A percentile compares a stretch with the other conserved stretches of the same genome.
phyloP scores from a whole-genome alignment of 164 flowering plant genomes.

The Vitis rupestris region DNA sequence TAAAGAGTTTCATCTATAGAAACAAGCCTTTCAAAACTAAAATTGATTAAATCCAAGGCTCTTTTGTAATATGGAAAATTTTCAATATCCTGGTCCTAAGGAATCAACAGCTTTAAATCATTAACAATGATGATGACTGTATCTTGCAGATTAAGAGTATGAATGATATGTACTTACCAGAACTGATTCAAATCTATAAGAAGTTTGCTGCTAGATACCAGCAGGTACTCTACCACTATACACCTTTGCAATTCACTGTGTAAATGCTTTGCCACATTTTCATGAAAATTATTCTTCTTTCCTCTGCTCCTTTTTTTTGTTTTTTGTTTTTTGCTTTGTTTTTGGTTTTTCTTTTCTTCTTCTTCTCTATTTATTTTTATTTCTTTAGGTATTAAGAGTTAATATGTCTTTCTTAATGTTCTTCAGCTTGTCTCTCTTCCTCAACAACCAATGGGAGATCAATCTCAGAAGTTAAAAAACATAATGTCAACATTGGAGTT shows the following conservation, averaged over 20 bases:
- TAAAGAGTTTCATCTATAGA: no score
- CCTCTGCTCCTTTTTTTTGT: no score
- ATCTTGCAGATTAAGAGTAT: conserved; percentile 61
- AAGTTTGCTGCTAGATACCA: conserved; percentile 59
- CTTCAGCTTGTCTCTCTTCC: conserved; percentile 63
- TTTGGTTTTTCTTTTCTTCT: not conserved
- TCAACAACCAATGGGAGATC: conserved; percentile 59
- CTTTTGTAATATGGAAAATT: no score
- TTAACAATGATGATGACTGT: not conserved
- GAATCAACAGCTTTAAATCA: no score
- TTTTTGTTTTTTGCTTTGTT: not conserved
- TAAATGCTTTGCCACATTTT: no score
- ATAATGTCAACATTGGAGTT: conserved; percentile 61
- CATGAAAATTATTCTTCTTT: no score
- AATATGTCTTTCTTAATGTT: conserved; percentile 4
- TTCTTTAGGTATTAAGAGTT: not conserved
- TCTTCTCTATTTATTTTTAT: not conserved
- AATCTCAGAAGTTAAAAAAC: conserved; percentile 50
- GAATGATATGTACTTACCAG: conserved; percentile 71
- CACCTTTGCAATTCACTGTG: not conserved
- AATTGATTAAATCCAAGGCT: no score
- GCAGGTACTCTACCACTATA: conserved; percentile 45
- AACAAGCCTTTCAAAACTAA: no score
- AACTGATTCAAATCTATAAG: conserved; percentile 66
- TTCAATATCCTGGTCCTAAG: no score